These are phyloP conservation scores for Talaromyces proteolyticus DNA, from an alignment of 495 filamentous ascomycete species.

Conservation along the genomic window DNA sequence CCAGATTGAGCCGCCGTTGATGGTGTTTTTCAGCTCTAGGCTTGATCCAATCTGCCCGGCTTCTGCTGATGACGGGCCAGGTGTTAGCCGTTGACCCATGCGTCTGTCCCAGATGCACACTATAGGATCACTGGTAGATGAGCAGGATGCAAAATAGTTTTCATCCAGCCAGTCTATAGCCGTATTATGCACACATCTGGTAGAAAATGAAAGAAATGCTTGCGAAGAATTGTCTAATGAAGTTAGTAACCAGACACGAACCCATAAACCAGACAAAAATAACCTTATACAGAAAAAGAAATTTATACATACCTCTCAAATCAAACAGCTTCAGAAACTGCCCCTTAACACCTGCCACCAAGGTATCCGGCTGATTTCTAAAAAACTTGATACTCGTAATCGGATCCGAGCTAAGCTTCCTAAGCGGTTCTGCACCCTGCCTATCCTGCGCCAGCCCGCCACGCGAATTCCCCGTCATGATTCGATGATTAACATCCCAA, in stretches of 20 bases:
- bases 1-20: slow-evolving; percentile 59
- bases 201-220: slow-evolving; percentile 59
- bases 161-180: slow-evolving; percentile 85
- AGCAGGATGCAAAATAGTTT: slow-evolving; percentile 92
- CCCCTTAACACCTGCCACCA: slow-evolving; percentile 81
- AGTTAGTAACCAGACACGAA: slow-evolving; percentile 9
- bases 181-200: slow-evolving; percentile 83
- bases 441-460: slow-evolving; percentile 24
- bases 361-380: slow-evolving; percentile 70
- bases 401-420: slow-evolving; percentile 73
- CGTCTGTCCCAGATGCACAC: slow-evolving; percentile 90
- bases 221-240: slow-evolving; percentile 44
- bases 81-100: slow-evolving; percentile 45
- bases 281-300: slow-evolving; percentile 1
- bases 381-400: slow-evolving; percentile 93
- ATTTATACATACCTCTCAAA: slow-evolving; percentile 59
- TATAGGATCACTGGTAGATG: slow-evolving; percentile 56
- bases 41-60: slow-evolving; percentile 41
- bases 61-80: slow-evolving; percentile 25
- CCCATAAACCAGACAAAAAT: not conserved
- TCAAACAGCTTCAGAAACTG: slow-evolving; percentile 87
- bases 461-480: slow-evolving; percentile 32
- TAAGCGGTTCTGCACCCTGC: slow-evolving; percentile 51
- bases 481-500: slow-evolving; percentile 77
- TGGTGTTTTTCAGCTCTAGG: slow-evolving; percentile 61